Evolutionary conservation across 2,329 filamentous ascomycete species (phyloP).

Genomic region (Falciphora oryzae): DNA sequence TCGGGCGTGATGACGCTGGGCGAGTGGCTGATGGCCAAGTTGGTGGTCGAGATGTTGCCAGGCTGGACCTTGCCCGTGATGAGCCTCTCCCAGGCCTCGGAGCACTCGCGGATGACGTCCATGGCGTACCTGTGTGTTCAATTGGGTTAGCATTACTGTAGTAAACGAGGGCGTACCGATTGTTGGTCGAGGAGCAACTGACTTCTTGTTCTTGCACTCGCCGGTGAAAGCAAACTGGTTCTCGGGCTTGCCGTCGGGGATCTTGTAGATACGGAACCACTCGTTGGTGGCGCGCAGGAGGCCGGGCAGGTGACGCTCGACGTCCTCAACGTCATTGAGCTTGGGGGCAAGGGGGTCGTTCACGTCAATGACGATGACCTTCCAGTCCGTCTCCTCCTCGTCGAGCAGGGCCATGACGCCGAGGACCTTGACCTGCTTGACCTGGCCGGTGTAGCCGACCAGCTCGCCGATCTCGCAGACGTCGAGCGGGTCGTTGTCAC

Average conservation of each 20-base stretch:
- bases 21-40: slow-evolving; percentile 70
- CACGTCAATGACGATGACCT: slow-evolving; percentile 98
- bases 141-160: slow-evolving; percentile 19
- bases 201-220: slow-evolving; percentile 99
- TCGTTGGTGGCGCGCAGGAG: slow-evolving; percentile 97
- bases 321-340: slow-evolving; percentile 98
- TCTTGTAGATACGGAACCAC: slow-evolving; percentile 99
- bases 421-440: slow-evolving; percentile 99
- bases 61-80: slow-evolving; percentile 81
- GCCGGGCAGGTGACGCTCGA: slow-evolving; percentile 95
- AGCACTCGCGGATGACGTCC: slow-evolving; percentile 92
- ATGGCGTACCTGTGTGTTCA: slow-evolving; percentile 65
- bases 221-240: slow-evolving; percentile 99
- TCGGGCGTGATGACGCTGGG: slow-evolving; percentile 62
- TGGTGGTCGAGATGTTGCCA: slow-evolving; percentile 75
- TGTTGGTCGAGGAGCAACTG: slow-evolving; percentile 21
- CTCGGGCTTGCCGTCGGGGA: slow-evolving; percentile 99
- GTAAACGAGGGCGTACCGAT: slow-evolving; percentile 5
- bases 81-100: slow-evolving; percentile 94
- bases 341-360: slow-evolving; percentile 95
- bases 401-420: slow-evolving; percentile 99
- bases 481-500: slow-evolving; percentile 98
- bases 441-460: slow-evolving; percentile 89
- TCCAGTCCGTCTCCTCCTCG: slow-evolving; percentile 99
- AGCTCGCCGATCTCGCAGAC: slow-evolving; percentile 99